Evolutionary conservation across 306 rosid species (phyloP), one percentile per base, ranked within the genome.

Genomic region (Prunus mongolica): DNA sequence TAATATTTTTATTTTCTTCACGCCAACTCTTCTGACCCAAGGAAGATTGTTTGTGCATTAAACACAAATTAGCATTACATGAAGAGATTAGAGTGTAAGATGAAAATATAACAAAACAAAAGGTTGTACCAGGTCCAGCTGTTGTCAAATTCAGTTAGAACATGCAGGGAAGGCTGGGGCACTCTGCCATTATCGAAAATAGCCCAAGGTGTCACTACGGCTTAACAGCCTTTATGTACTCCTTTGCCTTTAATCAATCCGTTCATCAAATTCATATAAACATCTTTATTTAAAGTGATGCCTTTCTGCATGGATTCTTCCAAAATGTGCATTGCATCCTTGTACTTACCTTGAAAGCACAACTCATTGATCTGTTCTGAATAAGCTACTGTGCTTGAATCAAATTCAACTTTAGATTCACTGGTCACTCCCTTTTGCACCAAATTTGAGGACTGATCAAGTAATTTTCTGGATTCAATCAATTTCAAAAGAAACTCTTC

Each of bases 231-330:
- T 73, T 83, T 4, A 83, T 82, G 80, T 83, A 82, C 92, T 79
- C 83, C 85, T 94, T 57, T 93, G 88, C 87, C 95, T 86, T 84
- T 83, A 80, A 94, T 82, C 70, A 92, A 77, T 51, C 91, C 98
- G 74, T 86, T 88, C 92, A 94, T 94, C 83, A 94, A 77, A 86
- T 82, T 87, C 58, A 87, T 82, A 71, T 85, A 88, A 16, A 89
- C 62, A 68, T 79, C 76, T 84, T 84, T 88, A 76, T 61, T 82
- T 67, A 94, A 67, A 65, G 76, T 34, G 63, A 89, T 64, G 65
- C 90, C 97, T 68, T 92, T 80, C 79, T 82, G 80, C 65, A 78
- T 91, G 16, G 88, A 65, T 80, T 86, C 96, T 65, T 75, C 81
- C 75, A 85, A 92, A 60, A 89, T 71, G 79, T 54, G 71, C 91